Base-by-base conservation (phyloP, 108 stramenopile genomes). In the Cylindrotheca fusiformis region DNA sequence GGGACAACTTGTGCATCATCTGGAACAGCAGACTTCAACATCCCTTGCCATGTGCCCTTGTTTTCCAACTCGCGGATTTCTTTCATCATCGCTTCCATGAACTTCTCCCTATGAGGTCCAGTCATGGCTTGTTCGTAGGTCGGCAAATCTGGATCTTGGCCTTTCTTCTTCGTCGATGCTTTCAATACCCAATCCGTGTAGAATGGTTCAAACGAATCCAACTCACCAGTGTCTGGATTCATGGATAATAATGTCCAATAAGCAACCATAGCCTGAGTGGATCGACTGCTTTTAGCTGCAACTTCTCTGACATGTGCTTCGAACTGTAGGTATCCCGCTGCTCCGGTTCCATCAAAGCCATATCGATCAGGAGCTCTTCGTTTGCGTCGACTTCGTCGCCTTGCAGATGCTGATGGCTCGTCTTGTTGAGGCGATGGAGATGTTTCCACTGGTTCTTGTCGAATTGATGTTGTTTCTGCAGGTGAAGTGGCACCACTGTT, bases 71-170 rank as follows among this genome's bases (percentile, higher is more conserved):
- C 25, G 8, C 26, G n/a, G n/a, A n/a, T n/a, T n/a, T n/a, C n/a
- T n/a, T n/a, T n/a, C n/a, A n/a, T n/a, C n/a, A n/a, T n/a, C 3
- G 76, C 66, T 28, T 57, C 48, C 2, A 51, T 29, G 26, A 72
- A 77, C 4, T 72, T 18, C 3, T 23, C 32, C 25, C 66, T 27
- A 44, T 74, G 52, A 0, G 62, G 44, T 4, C 62, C 58, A 24
- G 32, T 36, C 22, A 78, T 52, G 3, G 77, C 72, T 59, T 74
- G 57, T 50, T 73, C 60, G 22, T 24, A 58, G n/a, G n/a, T n/a
- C n/a, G n/a, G n/a, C n/a, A n/a, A n/a, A n/a, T n/a, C n/a, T n/a
- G n/a, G n/a, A n/a, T 24, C 10, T 44, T 18, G 58, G 58, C 4
- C 4, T 24, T 22, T 58, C 58, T 3, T 32, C 28, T 30, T 55